Conservation (phyloP, 805 yeast species). For the Isabelozyma pseudorhagii region DNA sequence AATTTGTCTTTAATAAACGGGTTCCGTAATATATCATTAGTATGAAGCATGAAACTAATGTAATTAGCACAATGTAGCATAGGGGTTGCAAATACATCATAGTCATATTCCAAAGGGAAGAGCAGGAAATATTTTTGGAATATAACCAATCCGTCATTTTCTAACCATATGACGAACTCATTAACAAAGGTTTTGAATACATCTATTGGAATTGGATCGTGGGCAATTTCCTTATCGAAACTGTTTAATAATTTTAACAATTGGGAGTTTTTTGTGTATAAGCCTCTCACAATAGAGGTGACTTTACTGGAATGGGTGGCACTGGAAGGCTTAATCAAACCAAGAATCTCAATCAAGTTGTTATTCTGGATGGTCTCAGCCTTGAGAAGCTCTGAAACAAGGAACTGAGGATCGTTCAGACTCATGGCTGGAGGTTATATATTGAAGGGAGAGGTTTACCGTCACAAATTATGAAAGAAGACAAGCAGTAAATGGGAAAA, state of each 20-base stretch:
- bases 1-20: constrained; percentile 38
- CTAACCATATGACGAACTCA: constrained; percentile 39
- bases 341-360: constrained; percentile 33
- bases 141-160: constrained; percentile 27
- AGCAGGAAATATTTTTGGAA: constrained; percentile 28
- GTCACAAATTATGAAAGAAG: not conserved
- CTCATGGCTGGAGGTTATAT: not conserved
- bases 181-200: constrained; percentile 34
- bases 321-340: constrained; percentile 27
- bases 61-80: constrained; percentile 28
- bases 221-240: constrained; percentile 10
- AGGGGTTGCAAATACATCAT: constrained; percentile 24
- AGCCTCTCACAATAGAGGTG: constrained; percentile 34
- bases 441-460: not conserved
- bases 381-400: constrained; percentile 1
- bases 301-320: constrained; percentile 16
- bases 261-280: constrained; percentile 35
- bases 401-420: not conserved
- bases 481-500: not conserved
- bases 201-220: constrained; percentile 18
- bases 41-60: constrained; percentile 22
- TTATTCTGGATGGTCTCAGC: constrained; percentile 30
- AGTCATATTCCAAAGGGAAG: constrained; percentile 12
- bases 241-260: constrained; percentile 17
- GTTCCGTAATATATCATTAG: constrained; percentile 24